A percentile compares a stretch with the other conserved stretches of the same genome.
Conservation (phyloP, 257 asterid genomes). For the Echium plantagineum region DNA sequence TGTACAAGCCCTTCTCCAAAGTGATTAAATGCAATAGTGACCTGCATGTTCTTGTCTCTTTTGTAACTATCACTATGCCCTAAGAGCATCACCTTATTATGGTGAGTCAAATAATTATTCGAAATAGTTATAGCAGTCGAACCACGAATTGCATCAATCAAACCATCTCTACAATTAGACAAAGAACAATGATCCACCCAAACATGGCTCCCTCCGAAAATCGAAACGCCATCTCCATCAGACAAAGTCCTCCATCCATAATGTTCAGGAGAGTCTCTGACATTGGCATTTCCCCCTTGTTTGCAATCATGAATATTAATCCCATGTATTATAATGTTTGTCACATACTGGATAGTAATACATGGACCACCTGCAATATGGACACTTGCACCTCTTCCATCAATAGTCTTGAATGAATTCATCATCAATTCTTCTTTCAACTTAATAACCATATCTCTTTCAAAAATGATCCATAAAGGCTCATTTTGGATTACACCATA, state of each 20-base stretch:
- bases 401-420: conserved; percentile 83
- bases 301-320: conserved; percentile 70
- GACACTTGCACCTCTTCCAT: conserved; percentile 73
- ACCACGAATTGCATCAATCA: conserved; percentile 73
- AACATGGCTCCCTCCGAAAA: conserved; percentile 71
- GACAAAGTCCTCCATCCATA: conserved; percentile 66
- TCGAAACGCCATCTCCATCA: conserved; percentile 79
- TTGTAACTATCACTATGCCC: conserved; percentile 63
- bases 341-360: conserved; percentile 61
- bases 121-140: conserved; percentile 76
- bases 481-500: conserved; percentile 68
- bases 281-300: conserved; percentile 74
- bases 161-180: conserved; percentile 62
- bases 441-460: conserved; percentile 54
- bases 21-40: conserved; percentile 83
- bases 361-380: conserved; percentile 85
- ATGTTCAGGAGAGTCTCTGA: conserved; percentile 75
- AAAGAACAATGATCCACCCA: conserved; percentile 87
- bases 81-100: conserved; percentile 72
- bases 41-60: conserved; percentile 68
- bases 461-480: conserved; percentile 70
- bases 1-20: conserved; percentile 90
- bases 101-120: conserved; percentile 67
- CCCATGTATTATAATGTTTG: conserved; percentile 74
- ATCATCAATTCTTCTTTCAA: conserved; percentile 69